Evolutionary conservation across 306 rosid genomes (phyloP).

Genomic region (Sphenostylis stenocarpa): DNA sequence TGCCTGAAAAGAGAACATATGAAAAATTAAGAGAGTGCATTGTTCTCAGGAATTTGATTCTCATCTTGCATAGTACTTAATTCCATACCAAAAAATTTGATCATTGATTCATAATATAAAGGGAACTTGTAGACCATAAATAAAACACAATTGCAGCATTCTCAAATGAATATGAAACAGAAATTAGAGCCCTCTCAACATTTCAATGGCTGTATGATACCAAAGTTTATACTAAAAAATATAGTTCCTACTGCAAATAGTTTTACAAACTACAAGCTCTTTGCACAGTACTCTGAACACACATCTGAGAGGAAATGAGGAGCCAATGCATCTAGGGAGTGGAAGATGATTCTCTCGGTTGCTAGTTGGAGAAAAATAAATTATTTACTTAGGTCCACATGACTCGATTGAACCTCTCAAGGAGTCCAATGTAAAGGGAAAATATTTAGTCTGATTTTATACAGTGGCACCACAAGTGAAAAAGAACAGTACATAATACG

Average conservation of each 20-base stretch:
- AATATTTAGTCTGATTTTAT: background rate
- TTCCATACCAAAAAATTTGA: background rate
- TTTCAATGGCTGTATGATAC: background rate
- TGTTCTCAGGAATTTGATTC: conserved; percentile 11
- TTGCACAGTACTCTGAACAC: background rate
- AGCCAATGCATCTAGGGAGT: background rate
- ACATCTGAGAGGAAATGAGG: background rate
- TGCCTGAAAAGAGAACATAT: conserved; percentile 53
- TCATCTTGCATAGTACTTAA: background rate
- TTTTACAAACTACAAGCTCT: background rate
- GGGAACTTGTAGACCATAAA: background rate
- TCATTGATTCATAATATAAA: background rate
- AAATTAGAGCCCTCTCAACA: background rate
- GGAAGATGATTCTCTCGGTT: background rate
- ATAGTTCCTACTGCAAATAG: background rate
- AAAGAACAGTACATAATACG: background rate
- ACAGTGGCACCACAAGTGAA: background rate
- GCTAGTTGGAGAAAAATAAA: background rate
- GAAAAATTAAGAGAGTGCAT: conserved; percentile 7
- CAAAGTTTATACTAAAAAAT: background rate
- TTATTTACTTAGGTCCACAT: background rate
- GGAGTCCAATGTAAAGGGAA: background rate
- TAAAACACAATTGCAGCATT: background rate
- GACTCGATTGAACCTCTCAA: background rate
- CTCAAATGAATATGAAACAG: background rate